phyloP scores from a whole-genome alignment of 805 yeast genomes.

The Sporopachydermia quercuum region DNA sequence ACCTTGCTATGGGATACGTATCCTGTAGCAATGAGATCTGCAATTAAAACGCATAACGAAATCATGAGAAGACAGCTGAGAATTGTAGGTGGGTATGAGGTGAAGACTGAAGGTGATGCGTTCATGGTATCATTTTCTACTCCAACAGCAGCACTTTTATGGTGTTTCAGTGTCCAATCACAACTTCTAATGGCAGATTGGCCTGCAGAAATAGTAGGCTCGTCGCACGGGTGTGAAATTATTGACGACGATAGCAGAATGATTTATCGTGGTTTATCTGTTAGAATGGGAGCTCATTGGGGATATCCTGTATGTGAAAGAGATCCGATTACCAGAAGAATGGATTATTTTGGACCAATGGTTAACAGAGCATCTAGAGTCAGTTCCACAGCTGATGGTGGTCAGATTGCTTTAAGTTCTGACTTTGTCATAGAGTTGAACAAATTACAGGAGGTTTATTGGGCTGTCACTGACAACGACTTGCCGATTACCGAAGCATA shows the following conservation, averaged over 20 bases:
- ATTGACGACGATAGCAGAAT: conserved; percentile 42
- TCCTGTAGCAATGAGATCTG: conserved; percentile 91
- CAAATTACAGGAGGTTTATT: conserved; percentile 35
- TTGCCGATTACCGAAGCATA: conserved; percentile 24
- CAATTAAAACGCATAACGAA: conserved; percentile 85
- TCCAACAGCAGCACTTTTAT: conserved; percentile 73
- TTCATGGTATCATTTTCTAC: conserved; percentile 96
- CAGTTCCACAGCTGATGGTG: conserved; percentile 93
- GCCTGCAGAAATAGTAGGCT: conserved; percentile 84
- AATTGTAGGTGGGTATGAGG: conserved; percentile 94
- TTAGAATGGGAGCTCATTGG: conserved; percentile 98
- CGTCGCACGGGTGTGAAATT: conserved; percentile 72
- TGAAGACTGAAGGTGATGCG: conserved; percentile 98
- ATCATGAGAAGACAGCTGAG: conserved; percentile 89
- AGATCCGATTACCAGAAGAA: conserved; percentile 87
- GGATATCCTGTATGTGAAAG: conserved; percentile 93
- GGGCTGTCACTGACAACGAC: conserved; percentile 19
- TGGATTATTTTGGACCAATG: conserved; percentile 99
- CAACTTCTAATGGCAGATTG: conserved; percentile 77
- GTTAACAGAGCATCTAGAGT: conserved; percentile 92
- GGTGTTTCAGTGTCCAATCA: conserved; percentile 90
- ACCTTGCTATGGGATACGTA: conserved; percentile 87
- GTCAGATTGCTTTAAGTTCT: conserved; percentile 80
- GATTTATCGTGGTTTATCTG: conserved; percentile 80
- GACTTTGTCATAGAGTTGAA: conserved; percentile 68